Base-by-base conservation (phyloP, 768 basidiomycete species). In the Rubroboletus satanas region DNA sequence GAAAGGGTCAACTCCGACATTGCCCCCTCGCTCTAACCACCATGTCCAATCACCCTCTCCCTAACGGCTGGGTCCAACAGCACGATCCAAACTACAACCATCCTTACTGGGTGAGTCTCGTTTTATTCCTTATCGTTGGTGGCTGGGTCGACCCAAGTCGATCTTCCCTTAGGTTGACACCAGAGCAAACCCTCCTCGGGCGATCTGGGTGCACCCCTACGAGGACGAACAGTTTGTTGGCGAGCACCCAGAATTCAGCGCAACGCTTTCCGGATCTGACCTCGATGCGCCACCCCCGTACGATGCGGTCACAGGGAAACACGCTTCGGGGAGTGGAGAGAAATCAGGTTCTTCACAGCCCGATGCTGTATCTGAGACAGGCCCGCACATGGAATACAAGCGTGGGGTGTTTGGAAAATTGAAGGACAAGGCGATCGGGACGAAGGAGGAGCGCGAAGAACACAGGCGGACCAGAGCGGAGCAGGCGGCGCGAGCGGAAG, bases 121-220 rank as follows among this genome's bases (percentile, higher is more conserved):
- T 21, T 9, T 35, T 18, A 5, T 31, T 4, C 29, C 18, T 7
- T 33, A 32, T 32, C 7, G 17, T 15, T 3, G 18, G n/a, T 11
- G 9, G 6, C 41, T 39, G 43, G 26, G 5, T 26, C 26, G 26
- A 26, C 26, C 26, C 26, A 26, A 35, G 17, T 18, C n/a, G 31
- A 41, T n/a, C 21, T 29, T 15, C 21, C 10, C 12, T 43, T 45
- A 87, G 83, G 83, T 88, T 17, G 84, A 90, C 56, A 88, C 85
- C 0, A 74, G 70, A 54, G 79, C 82, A 1, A 73, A 67, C 8
- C 87, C 88, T 8, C 81, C 85, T 1, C 79, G 87, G 0, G 76
- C 82, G 0, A 88, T 83, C 61, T 90, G 87, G 88, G 75, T 76
- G 1, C 87, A 90, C 63, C 87, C 88, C 1, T 81, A 81, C 54